Base-by-base conservation (phyloP, 139 green algal species). In the Nannochloris sp. region DNA sequence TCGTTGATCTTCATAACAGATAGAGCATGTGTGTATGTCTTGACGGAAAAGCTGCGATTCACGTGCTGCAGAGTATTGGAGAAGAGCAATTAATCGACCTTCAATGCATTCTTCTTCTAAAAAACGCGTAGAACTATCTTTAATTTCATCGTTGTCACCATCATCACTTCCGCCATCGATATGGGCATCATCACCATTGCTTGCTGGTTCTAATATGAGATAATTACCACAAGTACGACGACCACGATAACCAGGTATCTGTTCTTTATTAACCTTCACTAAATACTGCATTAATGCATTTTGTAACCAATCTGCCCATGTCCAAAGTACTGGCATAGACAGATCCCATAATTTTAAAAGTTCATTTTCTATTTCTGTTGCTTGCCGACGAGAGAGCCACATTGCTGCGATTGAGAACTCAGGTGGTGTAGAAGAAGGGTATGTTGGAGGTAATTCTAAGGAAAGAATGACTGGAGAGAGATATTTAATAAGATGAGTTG, bases 1-100 rank as follows among this genome's bases (percentile, higher is more conserved):
- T 53, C 70, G 55, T 31, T 74, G 36, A 56, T 91, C 68, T 24
- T 92, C 85, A 33, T 89, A 72, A 72, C 85, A 92, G 39, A 92
- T 80, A 54, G 57, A 36, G 61, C 83, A 89, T n/a, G 48, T 61
- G 39, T 60, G 71, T 2, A 27, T 44, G 2, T 42, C 61, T 59
- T 69, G 19, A 3, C 6, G 13, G 15, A 71, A 54, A 42, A 77
- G 34, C 39, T 71, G 57, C 57, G 38, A 32, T 34, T 65, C n/a
- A n/a, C 59, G 37, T 24, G 23, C 13, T 32, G 33, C 36, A 25
- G 14, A 0, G 39, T 65, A 65, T 35, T 37, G 12, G 6, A 65
- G 13, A 12, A 65, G 9, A 23, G 34, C 8, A 8, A 62, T 9
- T 23, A 62, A 15, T 10, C n/a, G 6, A 34, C 10, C 48, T 36